These are phyloP conservation scores for Pseudohalonectria lignicola DNA, from an alignment of 2,329 filamentous ascomycete species.

Conservation along the genomic window DNA sequence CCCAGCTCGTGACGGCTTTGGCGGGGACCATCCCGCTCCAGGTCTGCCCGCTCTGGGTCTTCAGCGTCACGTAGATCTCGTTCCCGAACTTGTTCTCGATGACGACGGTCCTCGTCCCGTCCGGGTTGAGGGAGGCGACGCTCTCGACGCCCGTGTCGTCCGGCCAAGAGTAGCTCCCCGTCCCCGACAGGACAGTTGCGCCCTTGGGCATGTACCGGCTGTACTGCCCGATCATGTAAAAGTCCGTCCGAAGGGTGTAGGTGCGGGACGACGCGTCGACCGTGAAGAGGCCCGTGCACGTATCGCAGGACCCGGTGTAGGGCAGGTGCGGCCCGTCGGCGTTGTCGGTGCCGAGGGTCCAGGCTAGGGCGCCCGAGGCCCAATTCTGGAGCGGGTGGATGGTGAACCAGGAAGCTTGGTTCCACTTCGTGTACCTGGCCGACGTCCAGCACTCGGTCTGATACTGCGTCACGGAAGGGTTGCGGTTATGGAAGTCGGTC, in stretches of 20 bases:
- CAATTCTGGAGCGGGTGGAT: conserved; percentile 38
- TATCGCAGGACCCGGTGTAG: conserved; percentile 24
- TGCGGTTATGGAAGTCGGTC: conserved; percentile 25
- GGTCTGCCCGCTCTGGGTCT: conserved; percentile 19
- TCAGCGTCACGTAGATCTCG: conserved; percentile 28
- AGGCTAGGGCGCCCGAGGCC: conserved; percentile 29
- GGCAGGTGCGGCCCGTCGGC: conserved; percentile 28
- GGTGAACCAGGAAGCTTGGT: conserved; percentile 28
- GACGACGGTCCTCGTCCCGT: conserved; percentile 31
- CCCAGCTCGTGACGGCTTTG: conserved; percentile 26
- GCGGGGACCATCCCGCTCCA: conserved; percentile 26
- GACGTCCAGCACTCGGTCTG: conserved; percentile 38
- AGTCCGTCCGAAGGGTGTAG: conserved; percentile 35
- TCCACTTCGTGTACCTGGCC: conserved; percentile 21
- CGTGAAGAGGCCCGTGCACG: conserved; percentile 41
- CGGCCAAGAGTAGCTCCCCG: conserved; percentile 30
- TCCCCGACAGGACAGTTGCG: conserved; percentile 27
- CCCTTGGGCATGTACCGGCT: conserved; percentile 34
- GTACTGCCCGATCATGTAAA: conserved; percentile 44
- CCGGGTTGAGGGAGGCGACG: conserved; percentile 34
- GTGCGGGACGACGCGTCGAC: conserved; percentile 33
- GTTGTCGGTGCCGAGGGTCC: conserved; percentile 32
- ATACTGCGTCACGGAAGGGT: conserved; percentile 28
- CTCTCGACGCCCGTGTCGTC: conserved; percentile 27
- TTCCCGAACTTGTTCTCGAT: conserved; percentile 34